These are phyloP conservation scores for Ormosia semicastrata DNA, from an alignment of 306 rosid genomes.

Conservation along the genomic window DNA sequence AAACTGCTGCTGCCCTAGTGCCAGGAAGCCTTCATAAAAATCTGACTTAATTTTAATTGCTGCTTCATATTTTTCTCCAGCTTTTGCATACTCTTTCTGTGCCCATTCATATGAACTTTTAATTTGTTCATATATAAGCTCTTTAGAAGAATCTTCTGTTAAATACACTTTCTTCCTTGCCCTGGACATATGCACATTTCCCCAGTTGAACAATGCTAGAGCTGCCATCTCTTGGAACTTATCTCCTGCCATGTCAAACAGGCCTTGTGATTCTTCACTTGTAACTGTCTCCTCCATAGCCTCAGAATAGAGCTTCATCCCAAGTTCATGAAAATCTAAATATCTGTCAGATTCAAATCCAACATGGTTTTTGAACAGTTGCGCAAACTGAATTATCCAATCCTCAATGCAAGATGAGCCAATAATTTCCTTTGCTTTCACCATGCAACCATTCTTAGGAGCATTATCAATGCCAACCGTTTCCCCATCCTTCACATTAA, in stretches of 20 bases:
- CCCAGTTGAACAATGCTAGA: conserved; percentile 67
- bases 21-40: conserved; percentile 57
- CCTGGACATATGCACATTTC: conserved; percentile 58
- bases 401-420: conserved; percentile 61
- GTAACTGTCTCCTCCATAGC: conserved; percentile 76
- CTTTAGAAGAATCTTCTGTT: conserved; percentile 40
- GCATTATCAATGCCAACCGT: conserved; percentile 5
- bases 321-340: conserved; percentile 67
- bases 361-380: conserved; percentile 56
- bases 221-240: conserved; percentile 74
- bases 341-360: conserved; percentile 61
- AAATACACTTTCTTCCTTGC: conserved; percentile 56
- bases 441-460: conserved; percentile 38
- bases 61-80: conserved; percentile 52
- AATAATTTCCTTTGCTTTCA: conserved; percentile 38
- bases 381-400: conserved; percentile 64
- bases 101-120: conserved; percentile 50
- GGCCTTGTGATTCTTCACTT: conserved; percentile 69
- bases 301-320: conserved; percentile 70
- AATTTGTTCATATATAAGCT: conserved; percentile 31
- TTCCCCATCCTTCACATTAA: conserved; percentile 15
- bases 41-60: conserved; percentile 53
- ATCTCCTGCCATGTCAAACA: conserved; percentile 54
- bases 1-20: conserved; percentile 36
- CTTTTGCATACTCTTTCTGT: conserved; percentile 40